Evolutionary conservation across 2,329 filamentous ascomycete genomes (phyloP).

Genomic region (Raffaelea ambrosiae): DNA sequence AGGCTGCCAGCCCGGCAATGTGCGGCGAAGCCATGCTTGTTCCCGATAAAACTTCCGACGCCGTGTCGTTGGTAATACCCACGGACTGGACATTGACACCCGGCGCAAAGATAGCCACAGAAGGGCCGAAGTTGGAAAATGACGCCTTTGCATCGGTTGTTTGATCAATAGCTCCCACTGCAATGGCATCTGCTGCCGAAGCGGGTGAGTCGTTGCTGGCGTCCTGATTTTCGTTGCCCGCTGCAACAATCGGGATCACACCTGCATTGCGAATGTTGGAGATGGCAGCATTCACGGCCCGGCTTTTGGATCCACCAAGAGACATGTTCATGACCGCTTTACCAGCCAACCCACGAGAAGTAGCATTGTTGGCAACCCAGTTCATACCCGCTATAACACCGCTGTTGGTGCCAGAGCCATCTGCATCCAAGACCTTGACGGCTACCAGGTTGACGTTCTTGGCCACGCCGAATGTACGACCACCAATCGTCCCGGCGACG

Average conservation of each 20-base stretch:
- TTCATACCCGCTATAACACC: conserved; percentile 52
- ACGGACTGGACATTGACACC: conserved; percentile 46
- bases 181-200: conserved; percentile 47
- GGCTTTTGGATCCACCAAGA: conserved; percentile 40
- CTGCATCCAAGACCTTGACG: conserved; percentile 35
- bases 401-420: conserved; percentile 38
- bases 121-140: conserved; percentile 51
- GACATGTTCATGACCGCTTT: conserved; percentile 58
- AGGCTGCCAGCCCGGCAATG: conserved; percentile 15
- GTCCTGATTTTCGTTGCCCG: conserved; percentile 49
- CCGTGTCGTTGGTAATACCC: conserved; percentile 40
- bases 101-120: conserved; percentile 47
- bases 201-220: conserved; percentile 43
- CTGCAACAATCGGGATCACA: conserved; percentile 50
- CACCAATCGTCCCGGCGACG: conserved; percentile 54
- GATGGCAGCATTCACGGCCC: conserved; percentile 45
- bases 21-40: conserved; percentile 16
- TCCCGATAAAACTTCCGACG: conserved; percentile 21
- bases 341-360: conserved; percentile 30
- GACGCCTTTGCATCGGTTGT: conserved; percentile 35
- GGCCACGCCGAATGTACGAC: conserved; percentile 53
- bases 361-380: conserved; percentile 40
- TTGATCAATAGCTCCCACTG: conserved; percentile 51
- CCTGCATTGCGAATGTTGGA: conserved; percentile 38
- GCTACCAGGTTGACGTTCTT: conserved; percentile 35